These are phyloP conservation scores for Collariella sp. DNA, from an alignment of 495 filamentous ascomycete genomes.

Conservation along the genomic window DNA sequence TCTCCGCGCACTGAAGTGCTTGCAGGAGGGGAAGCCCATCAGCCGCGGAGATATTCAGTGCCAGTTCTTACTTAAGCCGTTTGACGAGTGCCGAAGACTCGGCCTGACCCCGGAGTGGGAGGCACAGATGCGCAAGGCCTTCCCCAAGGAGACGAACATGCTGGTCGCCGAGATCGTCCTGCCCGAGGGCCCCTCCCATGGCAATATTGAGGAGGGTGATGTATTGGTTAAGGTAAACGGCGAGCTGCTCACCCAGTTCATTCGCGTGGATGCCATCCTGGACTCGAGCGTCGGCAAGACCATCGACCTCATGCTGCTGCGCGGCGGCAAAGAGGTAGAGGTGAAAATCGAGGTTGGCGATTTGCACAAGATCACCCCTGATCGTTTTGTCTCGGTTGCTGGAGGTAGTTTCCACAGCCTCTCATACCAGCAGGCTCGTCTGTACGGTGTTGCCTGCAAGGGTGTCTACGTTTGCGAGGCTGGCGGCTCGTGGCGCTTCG, in stretches of 20 bases:
- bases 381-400: constrained; percentile 88
- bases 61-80: constrained; percentile 93
- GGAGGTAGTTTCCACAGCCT: constrained; percentile 91
- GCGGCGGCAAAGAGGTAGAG: constrained; percentile 81
- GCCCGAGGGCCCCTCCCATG: constrained; percentile 78
- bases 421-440: constrained; percentile 90
- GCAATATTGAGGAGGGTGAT: constrained; percentile 85
- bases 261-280: constrained; percentile 85
- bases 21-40: constrained; percentile 64
- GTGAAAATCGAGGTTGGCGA: constrained; percentile 82
- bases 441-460: constrained; percentile 85
- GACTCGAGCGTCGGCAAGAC: constrained; percentile 75
- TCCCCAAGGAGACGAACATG: constrained; percentile 93
- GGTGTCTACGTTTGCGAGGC: constrained; percentile 95
- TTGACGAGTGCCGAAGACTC: constrained; percentile 91
- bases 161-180: constrained; percentile 92
- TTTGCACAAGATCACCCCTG: constrained; percentile 88
- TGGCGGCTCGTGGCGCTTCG: constrained; percentile 88
- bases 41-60: constrained; percentile 93
- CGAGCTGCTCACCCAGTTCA: constrained; percentile 87
- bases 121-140: constrained; percentile 64
- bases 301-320: constrained; percentile 69
- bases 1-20: constrained; percentile 73
- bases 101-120: constrained; percentile 84
- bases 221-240: constrained; percentile 93